Evolutionary conservation across 2,329 filamentous ascomycete genomes (phyloP).

Genomic region (Aspergillus oerlinghausenensis): DNA sequence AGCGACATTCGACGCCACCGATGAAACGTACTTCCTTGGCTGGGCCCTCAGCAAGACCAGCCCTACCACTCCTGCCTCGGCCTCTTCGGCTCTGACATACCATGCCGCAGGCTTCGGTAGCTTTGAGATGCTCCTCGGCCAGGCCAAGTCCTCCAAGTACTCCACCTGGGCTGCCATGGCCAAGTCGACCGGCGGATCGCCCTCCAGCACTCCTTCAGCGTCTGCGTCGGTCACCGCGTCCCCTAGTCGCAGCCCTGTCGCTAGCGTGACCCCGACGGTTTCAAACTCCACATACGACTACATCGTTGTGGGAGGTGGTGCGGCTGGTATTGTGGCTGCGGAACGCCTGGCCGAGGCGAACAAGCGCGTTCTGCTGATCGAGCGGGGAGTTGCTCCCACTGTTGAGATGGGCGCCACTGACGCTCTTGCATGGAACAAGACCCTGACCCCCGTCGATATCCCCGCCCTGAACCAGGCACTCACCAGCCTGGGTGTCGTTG

Average conservation of each 20-base stretch:
- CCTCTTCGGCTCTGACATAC: conserved; percentile 10
- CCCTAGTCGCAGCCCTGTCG: conserved; percentile 5
- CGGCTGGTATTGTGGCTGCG: conserved; percentile 18
- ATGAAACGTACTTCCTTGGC: conserved; percentile 12
- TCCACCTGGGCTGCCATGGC: conserved; percentile 15
- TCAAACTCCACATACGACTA: conserved; percentile 18
- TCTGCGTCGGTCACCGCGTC: conserved; percentile 3
- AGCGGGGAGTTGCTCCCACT: conserved; percentile 14
- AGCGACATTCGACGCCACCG: conserved; percentile 9
- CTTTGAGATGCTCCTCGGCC: conserved; percentile 10
- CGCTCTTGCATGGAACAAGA: conserved; percentile 16
- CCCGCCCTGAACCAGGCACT: conserved; percentile 14
- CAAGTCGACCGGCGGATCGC: neutral
- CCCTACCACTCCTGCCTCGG: conserved; percentile 10
- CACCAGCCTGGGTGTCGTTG: conserved; percentile 8
- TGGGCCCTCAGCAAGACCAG: conserved; percentile 13
- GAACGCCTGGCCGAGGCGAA: conserved; percentile 14
- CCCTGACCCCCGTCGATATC: conserved; percentile 14
- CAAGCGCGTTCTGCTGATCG: conserved; percentile 17
- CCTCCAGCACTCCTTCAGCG: conserved; percentile 3
- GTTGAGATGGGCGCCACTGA: conserved; percentile 12
- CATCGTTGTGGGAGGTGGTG: conserved; percentile 19
- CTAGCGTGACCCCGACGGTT: conserved; percentile 10
- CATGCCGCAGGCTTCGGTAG: conserved; percentile 14
- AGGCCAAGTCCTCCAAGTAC: conserved; percentile 15